A percentile compares a stretch with the other conserved stretches of the same genome.
Conservation (phyloP, 192 early-diverging fungal genomes). For the Backusella westeae region DNA sequence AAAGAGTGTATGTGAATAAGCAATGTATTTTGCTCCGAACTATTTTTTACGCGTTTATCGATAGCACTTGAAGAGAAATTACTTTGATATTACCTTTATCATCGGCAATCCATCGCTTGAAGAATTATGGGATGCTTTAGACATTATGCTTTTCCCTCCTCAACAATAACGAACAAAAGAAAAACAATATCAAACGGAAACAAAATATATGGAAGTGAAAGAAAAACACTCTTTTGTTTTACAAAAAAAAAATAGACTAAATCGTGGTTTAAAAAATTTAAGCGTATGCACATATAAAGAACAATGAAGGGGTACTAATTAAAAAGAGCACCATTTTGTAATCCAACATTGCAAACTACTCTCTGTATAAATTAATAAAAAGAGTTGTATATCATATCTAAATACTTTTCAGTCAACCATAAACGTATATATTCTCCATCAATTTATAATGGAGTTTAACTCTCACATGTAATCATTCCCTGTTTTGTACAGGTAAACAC, state of each 20-base stretch:
- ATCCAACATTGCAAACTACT: not conserved
- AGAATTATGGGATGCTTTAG: not conserved
- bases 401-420: not conserved
- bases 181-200: not conserved
- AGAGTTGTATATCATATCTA: not conserved
- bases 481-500: not conserved
- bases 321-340: not conserved
- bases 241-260: not conserved
- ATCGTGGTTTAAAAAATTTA: not conserved
- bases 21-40: constrained; percentile 18
- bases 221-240: not conserved
- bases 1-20: constrained; percentile 23
- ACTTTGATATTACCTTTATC: not conserved
- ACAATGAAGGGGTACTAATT: not conserved
- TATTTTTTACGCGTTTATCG: constrained; percentile 1
- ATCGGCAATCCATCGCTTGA: not conserved
- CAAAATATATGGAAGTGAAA: not conserved
- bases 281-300: not conserved
- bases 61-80: not conserved
- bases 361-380: not conserved
- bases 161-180: not conserved
- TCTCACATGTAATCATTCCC: not conserved
- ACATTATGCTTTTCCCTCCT: not conserved
- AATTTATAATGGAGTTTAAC: not conserved
- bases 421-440: not conserved